phyloP scores from a whole-genome alignment of 2,329 filamentous ascomycete genomes.

The Aquanectria penicillioides region DNA sequence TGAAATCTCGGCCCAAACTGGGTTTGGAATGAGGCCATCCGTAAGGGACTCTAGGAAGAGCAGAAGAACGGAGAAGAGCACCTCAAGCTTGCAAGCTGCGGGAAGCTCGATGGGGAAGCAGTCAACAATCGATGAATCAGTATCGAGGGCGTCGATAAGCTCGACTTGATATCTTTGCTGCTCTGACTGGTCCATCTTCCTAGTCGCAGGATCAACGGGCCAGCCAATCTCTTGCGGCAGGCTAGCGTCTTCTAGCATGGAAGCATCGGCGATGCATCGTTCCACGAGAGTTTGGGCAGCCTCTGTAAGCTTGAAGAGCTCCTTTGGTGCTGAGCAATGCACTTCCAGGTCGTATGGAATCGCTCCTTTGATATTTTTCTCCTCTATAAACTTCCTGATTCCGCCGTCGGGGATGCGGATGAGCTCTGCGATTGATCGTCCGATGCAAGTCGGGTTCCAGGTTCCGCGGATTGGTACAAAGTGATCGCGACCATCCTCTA shows the following conservation, averaged over 20 bases:
- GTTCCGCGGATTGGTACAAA: slow-evolving; percentile 83
- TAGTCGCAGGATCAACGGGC: slow-evolving; percentile 64
- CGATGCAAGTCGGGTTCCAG: slow-evolving; percentile 87
- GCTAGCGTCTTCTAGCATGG: slow-evolving; percentile 66
- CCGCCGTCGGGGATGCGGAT: slow-evolving; percentile 87
- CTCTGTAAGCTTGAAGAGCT: slow-evolving; percentile 90
- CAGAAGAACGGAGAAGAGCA: slow-evolving; percentile 76
- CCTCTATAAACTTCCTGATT: slow-evolving; percentile 64
- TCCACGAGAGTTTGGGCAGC: slow-evolving; percentile 70
- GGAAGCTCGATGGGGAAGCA: slow-evolving; percentile 71
- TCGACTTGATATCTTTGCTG: slow-evolving; percentile 44
- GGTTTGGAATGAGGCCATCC: slow-evolving; percentile 79
- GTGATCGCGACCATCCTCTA: slow-evolving; percentile 86
- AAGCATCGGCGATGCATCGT: slow-evolving; percentile 67
- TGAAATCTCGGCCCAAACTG: slow-evolving; percentile 77
- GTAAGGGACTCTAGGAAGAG: slow-evolving; percentile 78
- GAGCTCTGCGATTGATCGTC: slow-evolving; percentile 87
- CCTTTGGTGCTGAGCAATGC: slow-evolving; percentile 83
- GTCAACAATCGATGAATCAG: slow-evolving; percentile 68
- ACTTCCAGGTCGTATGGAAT: slow-evolving; percentile 68
- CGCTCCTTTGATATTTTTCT: slow-evolving; percentile 53
- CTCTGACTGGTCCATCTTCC: slow-evolving; percentile 38
- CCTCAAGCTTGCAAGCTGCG: slow-evolving; percentile 76
- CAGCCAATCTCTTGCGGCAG: slow-evolving; percentile 67
- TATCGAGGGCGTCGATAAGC: slow-evolving; percentile 77